phyloP scores from a whole-genome alignment of 768 basidiomycete species.

The Suillus plorans region DNA sequence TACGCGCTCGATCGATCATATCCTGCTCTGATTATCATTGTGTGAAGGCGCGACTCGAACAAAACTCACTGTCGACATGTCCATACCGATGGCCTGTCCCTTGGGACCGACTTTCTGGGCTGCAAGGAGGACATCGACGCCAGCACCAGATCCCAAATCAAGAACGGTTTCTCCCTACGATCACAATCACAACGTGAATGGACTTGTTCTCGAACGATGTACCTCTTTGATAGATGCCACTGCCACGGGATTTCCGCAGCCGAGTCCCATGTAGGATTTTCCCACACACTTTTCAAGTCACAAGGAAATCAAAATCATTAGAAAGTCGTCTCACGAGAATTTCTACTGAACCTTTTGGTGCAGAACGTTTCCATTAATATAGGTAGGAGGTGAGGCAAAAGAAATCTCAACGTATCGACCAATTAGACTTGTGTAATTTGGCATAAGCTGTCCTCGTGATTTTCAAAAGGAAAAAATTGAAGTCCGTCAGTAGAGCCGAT shows the following conservation, averaged over 20 bases:
- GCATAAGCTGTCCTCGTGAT: background rate
- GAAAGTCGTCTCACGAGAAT: background rate
- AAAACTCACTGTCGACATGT: constrained; percentile 44
- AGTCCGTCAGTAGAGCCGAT: background rate
- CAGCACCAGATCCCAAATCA: constrained; percentile 58
- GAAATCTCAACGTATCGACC: background rate
- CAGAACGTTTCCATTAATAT: background rate
- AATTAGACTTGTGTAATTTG: background rate
- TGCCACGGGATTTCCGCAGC: constrained; percentile 55
- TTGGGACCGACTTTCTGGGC: constrained; percentile 47
- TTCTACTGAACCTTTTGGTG: background rate
- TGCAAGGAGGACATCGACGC: constrained; percentile 55
- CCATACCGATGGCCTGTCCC: constrained; percentile 55
- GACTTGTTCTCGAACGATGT: background rate
- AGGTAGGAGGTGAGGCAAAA: background rate
- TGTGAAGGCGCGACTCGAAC: background rate
- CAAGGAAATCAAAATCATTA: background rate
- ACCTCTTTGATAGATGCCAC: constrained; percentile 48
- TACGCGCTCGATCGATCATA: constrained; percentile 49
- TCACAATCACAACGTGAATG: background rate
- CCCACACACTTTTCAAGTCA: background rate
- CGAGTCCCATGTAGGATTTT: constrained; percentile 46
- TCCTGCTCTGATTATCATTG: constrained; percentile 34
- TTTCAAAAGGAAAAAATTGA: background rate
- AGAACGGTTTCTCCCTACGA: constrained; percentile 55